Percentiles rank a stretch among this genome's conserved stretches.
phyloP scores from a whole-genome alignment of 78 protist species.

The Planoprotostelium fungivorum region DNA sequence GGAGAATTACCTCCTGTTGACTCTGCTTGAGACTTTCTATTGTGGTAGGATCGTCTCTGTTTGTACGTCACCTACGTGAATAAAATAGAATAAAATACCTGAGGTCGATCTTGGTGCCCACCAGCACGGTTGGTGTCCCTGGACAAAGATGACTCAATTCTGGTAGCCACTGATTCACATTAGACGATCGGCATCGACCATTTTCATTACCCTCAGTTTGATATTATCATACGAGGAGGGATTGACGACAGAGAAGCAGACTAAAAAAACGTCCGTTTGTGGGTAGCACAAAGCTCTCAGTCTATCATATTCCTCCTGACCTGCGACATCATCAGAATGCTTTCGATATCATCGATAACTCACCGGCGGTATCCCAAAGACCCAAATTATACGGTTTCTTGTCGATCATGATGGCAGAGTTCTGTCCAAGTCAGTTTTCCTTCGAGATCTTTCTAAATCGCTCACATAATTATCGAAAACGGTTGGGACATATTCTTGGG shows the following conservation, averaged over 20 bases:
- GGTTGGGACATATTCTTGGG: conserved; percentile 67
- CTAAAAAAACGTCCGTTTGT: conserved; percentile 70
- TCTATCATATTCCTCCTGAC: conserved; percentile 84
- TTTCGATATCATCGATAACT: background rate
- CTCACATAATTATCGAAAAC: conserved; percentile 15
- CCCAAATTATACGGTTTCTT: conserved; percentile 32
- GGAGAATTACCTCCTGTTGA: background rate
- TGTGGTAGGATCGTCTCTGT: background rate
- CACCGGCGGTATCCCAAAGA: conserved; percentile 82
- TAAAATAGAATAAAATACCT: too few species aligned
- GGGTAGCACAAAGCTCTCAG: conserved; percentile 76
- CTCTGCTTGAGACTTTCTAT: background rate
- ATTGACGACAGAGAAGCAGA: conserved; percentile 66
- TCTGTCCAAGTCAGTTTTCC: conserved; percentile 2
- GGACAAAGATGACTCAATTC: background rate
- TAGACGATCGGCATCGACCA: too few species aligned
- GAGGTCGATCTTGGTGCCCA: background rate
- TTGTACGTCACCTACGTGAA: too few species aligned
- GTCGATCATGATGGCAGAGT: background rate
- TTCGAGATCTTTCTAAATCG: background rate
- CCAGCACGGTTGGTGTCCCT: background rate
- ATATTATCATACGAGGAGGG: conserved; percentile 77
- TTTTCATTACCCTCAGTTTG: background rate
- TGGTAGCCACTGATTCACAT: background rate
- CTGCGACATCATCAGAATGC: conserved; percentile 12